phyloP scores from a whole-genome alignment of 148 eudicot genomes.

The Salicornia ramosissima region DNA sequence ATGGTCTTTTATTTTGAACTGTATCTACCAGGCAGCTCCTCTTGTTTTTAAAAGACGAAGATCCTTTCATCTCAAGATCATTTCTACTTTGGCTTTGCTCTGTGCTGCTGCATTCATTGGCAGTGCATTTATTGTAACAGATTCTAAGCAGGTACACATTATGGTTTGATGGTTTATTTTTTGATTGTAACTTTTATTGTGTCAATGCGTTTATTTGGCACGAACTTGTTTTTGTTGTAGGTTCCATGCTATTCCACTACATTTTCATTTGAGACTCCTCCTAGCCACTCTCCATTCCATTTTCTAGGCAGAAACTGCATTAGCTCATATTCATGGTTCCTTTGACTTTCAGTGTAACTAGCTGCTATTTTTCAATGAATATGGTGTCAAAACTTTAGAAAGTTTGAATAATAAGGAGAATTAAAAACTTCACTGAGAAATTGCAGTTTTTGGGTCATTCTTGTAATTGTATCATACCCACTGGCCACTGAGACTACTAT shows the following conservation, averaged over 20 bases:
- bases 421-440: neutral
- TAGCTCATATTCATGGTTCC: neutral
- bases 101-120: slow-evolving; percentile 40
- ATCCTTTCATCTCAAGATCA: slow-evolving; percentile 27
- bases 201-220: neutral
- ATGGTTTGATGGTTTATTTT: neutral
- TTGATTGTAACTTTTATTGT: neutral
- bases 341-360: neutral
- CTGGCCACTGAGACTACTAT: neutral
- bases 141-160: slow-evolving; percentile 40
- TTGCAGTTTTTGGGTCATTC: neutral
- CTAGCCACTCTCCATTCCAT: neutral
- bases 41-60: slow-evolving; percentile 30
- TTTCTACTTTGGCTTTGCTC: slow-evolving; percentile 36
- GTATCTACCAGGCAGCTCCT: slow-evolving; percentile 18
- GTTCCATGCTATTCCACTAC: neutral
- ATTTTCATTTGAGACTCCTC: neutral
- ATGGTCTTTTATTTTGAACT: slow-evolving; percentile 10
- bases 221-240: neutral
- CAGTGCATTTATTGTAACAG: slow-evolving; percentile 38
- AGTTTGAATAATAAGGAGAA: neutral
- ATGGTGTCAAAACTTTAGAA: neutral
- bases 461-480: neutral
- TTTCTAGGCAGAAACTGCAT: neutral
- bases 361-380: neutral